These are phyloP conservation scores for Schizosaccharomyces japonicus DNA, from an alignment of 805 yeast genomes.

Conservation along the genomic window DNA sequence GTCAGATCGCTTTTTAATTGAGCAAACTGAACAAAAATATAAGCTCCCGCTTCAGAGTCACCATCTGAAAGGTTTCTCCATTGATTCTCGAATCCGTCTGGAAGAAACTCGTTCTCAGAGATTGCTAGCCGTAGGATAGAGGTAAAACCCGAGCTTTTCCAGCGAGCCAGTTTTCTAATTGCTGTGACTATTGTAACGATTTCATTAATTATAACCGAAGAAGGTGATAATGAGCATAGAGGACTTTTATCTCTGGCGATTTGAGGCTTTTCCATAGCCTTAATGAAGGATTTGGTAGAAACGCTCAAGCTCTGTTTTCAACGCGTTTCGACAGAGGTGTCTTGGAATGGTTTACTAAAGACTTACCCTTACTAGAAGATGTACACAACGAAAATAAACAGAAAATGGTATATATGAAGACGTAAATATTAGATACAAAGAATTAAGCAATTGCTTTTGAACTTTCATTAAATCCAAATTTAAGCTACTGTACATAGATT, in stretches of 20 bases:
- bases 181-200: conserved; percentile 68
- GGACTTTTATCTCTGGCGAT: not conserved
- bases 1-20: conserved; percentile 51
- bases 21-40: conserved; percentile 54
- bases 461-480: too few species aligned
- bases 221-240: conserved; percentile 35
- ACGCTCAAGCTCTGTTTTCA: not conserved
- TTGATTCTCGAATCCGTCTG: not conserved
- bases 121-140: conserved; percentile 37
- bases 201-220: conserved; percentile 67
- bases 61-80: not conserved
- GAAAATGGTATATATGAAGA: too few species aligned
- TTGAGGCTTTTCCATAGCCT: conserved; percentile 1
- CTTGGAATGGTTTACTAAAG: not conserved
- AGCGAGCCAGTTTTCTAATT: conserved; percentile 66
- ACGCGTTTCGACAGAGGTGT: not conserved
- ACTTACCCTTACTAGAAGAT: conserved; percentile 1
- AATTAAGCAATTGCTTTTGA: too few species aligned
- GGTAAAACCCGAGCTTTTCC: conserved; percentile 59
- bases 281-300: not conserved
- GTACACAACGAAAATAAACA: too few species aligned
- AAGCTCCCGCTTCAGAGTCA: conserved; percentile 21
- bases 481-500: too few species aligned
- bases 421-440: too few species aligned
- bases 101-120: not conserved